phyloP scores from a whole-genome alignment of 306 rosid species.

The Vigna angularis region DNA sequence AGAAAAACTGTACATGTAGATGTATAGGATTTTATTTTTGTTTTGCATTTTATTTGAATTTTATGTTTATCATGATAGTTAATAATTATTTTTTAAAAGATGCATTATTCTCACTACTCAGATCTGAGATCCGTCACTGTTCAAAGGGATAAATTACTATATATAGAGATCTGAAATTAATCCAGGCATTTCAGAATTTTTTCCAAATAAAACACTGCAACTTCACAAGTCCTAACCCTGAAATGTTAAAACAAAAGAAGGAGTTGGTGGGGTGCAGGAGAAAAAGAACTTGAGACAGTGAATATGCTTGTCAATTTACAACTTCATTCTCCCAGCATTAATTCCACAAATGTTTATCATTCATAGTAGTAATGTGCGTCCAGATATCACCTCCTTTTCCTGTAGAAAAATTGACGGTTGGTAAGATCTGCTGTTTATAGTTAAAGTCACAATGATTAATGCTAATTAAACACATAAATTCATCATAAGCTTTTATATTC shows the following conservation, averaged over 20 bases:
- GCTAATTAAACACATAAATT: conserved; percentile 1
- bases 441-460: conserved; percentile 3
- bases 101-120: too few relatives aligned
- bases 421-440: conserved; percentile 1
- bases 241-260: neutral
- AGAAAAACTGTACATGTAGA: too few relatives aligned
- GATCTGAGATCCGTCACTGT: too few relatives aligned
- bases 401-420: conserved; percentile 20
- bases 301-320: conserved; percentile 9
- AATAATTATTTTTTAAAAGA: too few relatives aligned
- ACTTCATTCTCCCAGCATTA: conserved; percentile 11
- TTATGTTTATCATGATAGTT: too few relatives aligned
- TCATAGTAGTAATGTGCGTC: conserved; percentile 5
- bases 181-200: neutral
- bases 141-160: too few relatives aligned
- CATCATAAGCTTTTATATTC: neutral
- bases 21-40: too few relatives aligned
- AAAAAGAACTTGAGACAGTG: conserved; percentile 21
- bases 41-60: too few relatives aligned
- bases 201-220: neutral
- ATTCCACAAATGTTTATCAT: neutral
- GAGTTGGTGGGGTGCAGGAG: conserved; percentile 29
- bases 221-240: neutral
- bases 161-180: neutral
- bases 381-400: conserved; percentile 32